phyloP scores from a whole-genome alignment of 164 flowering plant species.

The Piper betle region DNA sequence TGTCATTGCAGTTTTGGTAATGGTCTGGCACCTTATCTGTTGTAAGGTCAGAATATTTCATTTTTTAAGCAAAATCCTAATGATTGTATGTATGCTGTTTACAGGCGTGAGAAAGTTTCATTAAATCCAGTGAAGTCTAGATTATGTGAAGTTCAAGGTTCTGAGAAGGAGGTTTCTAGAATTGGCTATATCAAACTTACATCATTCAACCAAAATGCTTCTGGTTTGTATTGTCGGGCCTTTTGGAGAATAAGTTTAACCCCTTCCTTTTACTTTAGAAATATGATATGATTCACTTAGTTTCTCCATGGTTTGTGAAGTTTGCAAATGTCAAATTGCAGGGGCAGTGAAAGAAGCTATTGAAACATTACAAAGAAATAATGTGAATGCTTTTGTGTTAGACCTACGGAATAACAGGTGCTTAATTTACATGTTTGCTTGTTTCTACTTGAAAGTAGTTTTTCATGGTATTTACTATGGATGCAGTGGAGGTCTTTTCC shows the following conservation, averaged over 20 bases:
- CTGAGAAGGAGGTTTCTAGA: constrained; percentile 46
- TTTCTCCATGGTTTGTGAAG: not conserved
- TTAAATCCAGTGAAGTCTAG: constrained; percentile 83
- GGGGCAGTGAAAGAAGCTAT: constrained; percentile 91
- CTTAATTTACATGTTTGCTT: constrained; percentile 11
- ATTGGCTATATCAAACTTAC: constrained; percentile 91
- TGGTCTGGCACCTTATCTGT: not conserved
- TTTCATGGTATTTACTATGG: constrained; percentile 27
- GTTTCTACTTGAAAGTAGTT: constrained; percentile 5
- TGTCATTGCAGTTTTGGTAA: not conserved
- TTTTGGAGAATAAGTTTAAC: not conserved
- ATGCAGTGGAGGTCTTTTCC: constrained; percentile 97
- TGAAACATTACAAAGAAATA: constrained; percentile 52
- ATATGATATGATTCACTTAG: not conserved
- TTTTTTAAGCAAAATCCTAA: not conserved
- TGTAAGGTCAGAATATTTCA: not conserved
- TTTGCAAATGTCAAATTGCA: constrained; percentile 12
- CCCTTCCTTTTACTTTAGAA: not conserved
- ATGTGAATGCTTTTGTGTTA: constrained; percentile 78
- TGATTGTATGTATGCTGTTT: constrained; percentile 2
- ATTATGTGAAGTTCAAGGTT: constrained; percentile 51
- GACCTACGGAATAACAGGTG: constrained; percentile 99
- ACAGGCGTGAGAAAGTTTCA: constrained; percentile 79
- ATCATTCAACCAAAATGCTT: constrained; percentile 83
- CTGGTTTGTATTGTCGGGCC: constrained; percentile 29